phyloP scores from a whole-genome alignment of 2,329 filamentous ascomycete species.

The Aspergillus chevalieri region DNA sequence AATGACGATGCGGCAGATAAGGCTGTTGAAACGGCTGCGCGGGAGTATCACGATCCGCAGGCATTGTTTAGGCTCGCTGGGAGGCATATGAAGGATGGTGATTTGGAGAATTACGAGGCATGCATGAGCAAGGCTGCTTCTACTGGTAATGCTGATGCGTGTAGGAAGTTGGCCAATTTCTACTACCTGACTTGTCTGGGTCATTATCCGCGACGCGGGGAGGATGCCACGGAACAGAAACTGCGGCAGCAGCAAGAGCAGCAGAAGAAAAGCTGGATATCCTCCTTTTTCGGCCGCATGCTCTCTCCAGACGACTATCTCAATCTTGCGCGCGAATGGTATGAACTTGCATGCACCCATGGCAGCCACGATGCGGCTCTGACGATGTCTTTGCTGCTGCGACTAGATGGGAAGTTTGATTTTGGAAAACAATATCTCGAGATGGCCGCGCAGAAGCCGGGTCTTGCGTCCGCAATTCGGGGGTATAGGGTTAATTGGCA shows the following conservation, averaged over 20 bases:
- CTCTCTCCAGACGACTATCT: constrained; percentile 19
- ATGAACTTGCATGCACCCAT: constrained; percentile 19
- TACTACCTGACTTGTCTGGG: constrained; percentile 30
- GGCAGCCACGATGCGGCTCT: constrained; percentile 18
- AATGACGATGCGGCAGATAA: constrained; percentile 12
- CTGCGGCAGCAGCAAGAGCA: neutral
- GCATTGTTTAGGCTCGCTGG: constrained; percentile 13
- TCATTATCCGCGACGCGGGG: constrained; percentile 16
- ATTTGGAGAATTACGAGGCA: constrained; percentile 28
- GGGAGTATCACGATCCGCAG: neutral
- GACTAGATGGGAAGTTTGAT: constrained; percentile 17
- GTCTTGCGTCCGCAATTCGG: constrained; percentile 5
- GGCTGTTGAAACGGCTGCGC: constrained; percentile 9
- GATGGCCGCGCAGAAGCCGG: constrained; percentile 6
- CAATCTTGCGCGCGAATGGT: constrained; percentile 29
- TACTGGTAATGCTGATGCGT: constrained; percentile 21
- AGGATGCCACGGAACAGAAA: constrained; percentile 2
- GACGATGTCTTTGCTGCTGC: constrained; percentile 23
- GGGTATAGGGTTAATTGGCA: constrained; percentile 19
- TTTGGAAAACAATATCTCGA: constrained; percentile 13
- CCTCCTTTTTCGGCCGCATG: constrained; percentile 12
- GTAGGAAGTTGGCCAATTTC: constrained; percentile 29
- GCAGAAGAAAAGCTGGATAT: neutral
- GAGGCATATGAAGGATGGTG: constrained; percentile 15
- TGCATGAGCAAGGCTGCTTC: constrained; percentile 30